These are phyloP conservation scores for Penstemon newberryi DNA, from an alignment of 257 asterid species.

Conservation along the genomic window DNA sequence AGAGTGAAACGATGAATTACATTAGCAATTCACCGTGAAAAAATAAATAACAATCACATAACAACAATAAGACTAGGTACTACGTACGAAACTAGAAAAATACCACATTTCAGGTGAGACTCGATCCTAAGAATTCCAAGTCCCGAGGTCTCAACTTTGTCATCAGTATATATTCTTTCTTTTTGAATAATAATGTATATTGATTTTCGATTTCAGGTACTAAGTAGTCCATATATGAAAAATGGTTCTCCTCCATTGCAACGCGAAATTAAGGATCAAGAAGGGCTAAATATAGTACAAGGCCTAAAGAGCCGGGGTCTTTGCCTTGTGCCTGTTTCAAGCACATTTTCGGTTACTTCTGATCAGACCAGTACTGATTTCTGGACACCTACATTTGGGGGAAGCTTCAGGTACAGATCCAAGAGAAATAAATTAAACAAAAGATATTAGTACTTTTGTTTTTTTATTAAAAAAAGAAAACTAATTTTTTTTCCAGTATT, in stretches of 20 bases:
- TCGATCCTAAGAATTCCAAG: too few relatives aligned
- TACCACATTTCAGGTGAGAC: too few relatives aligned
- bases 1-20: too few relatives aligned
- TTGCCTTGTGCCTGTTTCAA: constrained; percentile 77
- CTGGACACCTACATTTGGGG: constrained; percentile 71
- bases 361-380: constrained; percentile 55
- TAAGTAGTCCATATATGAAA: constrained; percentile 43
- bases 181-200: constrained; percentile 1
- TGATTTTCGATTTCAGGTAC: constrained; percentile 30
- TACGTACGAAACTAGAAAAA: too few relatives aligned
- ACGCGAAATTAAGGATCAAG: constrained; percentile 34
- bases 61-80: too few relatives aligned
- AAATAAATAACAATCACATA: too few relatives aligned
- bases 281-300: constrained; percentile 29
- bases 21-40: too few relatives aligned
- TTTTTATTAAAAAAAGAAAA: too few relatives aligned
- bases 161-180: neutral
- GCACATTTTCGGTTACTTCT: constrained; percentile 74
- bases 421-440: neutral
- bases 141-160: neutral
- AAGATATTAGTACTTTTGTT: neutral
- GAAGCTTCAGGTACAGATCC: constrained; percentile 49
- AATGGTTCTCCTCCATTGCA: constrained; percentile 36
- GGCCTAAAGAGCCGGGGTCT: constrained; percentile 74
- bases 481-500: neutral